A percentile compares a stretch with the other conserved stretches of the same genome.
phyloP scores from a whole-genome alignment of 2,329 filamentous ascomycete species.

The Penicillium sp. region DNA sequence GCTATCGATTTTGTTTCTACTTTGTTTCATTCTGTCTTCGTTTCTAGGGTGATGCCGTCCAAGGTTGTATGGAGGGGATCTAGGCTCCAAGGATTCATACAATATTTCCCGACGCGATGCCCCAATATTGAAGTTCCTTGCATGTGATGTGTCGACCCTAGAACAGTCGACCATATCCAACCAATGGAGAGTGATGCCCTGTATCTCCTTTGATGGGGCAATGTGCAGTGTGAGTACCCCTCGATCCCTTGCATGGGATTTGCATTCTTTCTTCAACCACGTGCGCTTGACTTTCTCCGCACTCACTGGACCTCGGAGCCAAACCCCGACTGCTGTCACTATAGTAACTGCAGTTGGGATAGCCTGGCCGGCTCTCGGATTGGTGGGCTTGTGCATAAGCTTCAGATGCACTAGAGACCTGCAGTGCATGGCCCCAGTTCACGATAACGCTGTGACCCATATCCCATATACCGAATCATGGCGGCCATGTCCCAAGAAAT shows the following conservation, averaged over 20 bases:
- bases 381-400: slow-evolving; percentile 16
- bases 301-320: slow-evolving; percentile 1
- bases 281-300: slow-evolving; percentile 10
- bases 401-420: slow-evolving; percentile 5
- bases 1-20: slow-evolving; percentile 1
- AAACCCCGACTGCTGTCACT: background rate
- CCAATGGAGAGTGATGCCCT: background rate
- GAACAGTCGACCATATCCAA: background rate
- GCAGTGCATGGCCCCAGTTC: background rate
- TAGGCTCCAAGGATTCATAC: slow-evolving; percentile 4
- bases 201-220: slow-evolving; percentile 4
- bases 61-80: background rate
- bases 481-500: slow-evolving; percentile 3
- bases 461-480: slow-evolving; percentile 6
- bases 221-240: slow-evolving; percentile 1
- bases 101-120: slow-evolving; percentile 4
- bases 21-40: slow-evolving; percentile 1
- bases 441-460: background rate
- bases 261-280: slow-evolving; percentile 14
- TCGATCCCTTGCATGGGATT: slow-evolving; percentile 18
- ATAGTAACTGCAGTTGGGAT: background rate
- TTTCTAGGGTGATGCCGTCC: background rate
- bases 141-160: slow-evolving; percentile 16
- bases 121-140: slow-evolving; percentile 20
- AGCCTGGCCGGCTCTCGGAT: slow-evolving; percentile 6